Evolutionary conservation across 1,139 yeast genomes (phyloP).

Genomic region (Blastobotrys persicus): DNA sequence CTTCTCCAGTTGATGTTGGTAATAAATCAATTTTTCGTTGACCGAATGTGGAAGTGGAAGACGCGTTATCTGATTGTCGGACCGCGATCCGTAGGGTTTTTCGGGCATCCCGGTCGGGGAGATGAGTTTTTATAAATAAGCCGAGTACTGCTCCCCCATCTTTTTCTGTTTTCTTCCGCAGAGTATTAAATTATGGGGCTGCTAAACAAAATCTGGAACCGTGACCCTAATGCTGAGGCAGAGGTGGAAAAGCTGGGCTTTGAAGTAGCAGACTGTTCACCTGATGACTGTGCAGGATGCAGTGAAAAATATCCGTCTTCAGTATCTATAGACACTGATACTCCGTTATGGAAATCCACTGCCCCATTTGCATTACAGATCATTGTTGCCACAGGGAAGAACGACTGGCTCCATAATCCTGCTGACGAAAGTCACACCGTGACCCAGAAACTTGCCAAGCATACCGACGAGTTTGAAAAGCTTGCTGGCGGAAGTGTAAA

Average conservation of each 20-base stretch:
- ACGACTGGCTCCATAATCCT: conserved; percentile 84
- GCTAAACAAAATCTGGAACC: conserved; percentile 12
- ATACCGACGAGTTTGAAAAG: conserved; percentile 16
- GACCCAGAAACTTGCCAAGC: conserved; percentile 44
- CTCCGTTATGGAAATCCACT: conserved; percentile 68
- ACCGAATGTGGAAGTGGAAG: too few relatives aligned
- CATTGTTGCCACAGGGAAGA: conserved; percentile 75
- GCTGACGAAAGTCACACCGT: conserved; percentile 52
- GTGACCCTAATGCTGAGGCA: conserved; percentile 12
- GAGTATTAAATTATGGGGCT: conserved; percentile 15
- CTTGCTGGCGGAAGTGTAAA: conserved; percentile 31
- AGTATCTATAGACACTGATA: conserved; percentile 51
- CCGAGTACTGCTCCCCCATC: background rate
- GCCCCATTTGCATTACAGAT: conserved; percentile 68
- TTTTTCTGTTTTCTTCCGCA: background rate
- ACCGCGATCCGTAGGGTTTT: conserved; percentile 3
- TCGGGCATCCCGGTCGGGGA: background rate
- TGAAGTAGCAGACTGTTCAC: conserved; percentile 28
- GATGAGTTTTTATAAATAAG: background rate
- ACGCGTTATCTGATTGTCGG: conserved; percentile 6
- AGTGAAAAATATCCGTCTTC: conserved; percentile 51
- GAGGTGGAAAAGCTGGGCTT: conserved; percentile 15
- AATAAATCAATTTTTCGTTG: too few relatives aligned
- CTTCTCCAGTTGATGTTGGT: too few relatives aligned
- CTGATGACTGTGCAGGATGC: conserved; percentile 30